Conservation (phyloP, 129 eudicot genomes). For the Centella asiatica region DNA sequence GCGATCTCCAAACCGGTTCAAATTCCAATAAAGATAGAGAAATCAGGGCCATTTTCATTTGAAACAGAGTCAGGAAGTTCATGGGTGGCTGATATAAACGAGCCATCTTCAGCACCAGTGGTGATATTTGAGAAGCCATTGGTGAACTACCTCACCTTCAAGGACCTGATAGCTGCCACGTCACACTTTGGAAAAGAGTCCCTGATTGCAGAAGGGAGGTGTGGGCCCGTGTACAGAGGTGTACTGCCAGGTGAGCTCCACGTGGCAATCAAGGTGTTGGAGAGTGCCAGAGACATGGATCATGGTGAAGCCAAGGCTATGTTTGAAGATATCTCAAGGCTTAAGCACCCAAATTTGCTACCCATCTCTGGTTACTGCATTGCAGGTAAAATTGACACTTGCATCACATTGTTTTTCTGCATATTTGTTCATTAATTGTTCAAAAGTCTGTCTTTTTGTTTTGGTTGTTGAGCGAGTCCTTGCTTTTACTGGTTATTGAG, state of each 20-base stretch:
- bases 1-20: constrained; percentile 76
- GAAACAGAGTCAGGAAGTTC: constrained; percentile 90
- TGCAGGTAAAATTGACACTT: constrained; percentile 46
- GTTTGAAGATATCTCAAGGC: constrained; percentile 59
- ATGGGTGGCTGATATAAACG: constrained; percentile 80
- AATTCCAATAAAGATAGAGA: constrained; percentile 47
- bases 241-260: constrained; percentile 93
- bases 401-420: not conserved
- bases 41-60: constrained; percentile 88
- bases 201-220: constrained; percentile 73
- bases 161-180: constrained; percentile 87
- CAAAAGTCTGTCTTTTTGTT: too few relatives aligned
- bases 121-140: constrained; percentile 90
- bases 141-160: constrained; percentile 63
- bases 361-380: constrained; percentile 88
- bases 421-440: not conserved
- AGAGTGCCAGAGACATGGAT: constrained; percentile 46
- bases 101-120: constrained; percentile 67
- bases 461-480: too few relatives aligned
- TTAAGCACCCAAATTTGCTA: constrained; percentile 73
- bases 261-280: constrained; percentile 92
- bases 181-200: constrained; percentile 87
- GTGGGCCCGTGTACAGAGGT: constrained; percentile 93
- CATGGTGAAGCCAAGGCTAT: constrained; percentile 43
- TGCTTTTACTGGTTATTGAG: too few relatives aligned